These are phyloP conservation scores for Wallemia ichthyophaga DNA, from an alignment of 1,284 basidiomycete genomes.

Conservation along the genomic window DNA sequence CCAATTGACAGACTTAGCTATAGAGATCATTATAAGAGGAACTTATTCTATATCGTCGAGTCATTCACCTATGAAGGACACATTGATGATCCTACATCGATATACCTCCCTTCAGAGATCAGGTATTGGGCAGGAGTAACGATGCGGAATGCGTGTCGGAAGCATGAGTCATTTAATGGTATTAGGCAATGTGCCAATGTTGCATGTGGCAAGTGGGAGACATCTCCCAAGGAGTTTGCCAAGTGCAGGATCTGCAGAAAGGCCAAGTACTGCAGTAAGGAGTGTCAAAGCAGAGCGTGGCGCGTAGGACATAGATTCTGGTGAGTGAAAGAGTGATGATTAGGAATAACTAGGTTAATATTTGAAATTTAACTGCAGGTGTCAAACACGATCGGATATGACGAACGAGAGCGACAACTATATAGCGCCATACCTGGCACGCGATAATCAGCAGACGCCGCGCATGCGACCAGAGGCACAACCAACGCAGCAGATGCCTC, in stretches of 20 bases:
- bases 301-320: slow-evolving; percentile 76
- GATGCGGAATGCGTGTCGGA: slow-evolving; percentile 95
- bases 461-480: not conserved
- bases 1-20: not conserved
- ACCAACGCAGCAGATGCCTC: not conserved
- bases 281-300: slow-evolving; percentile 92
- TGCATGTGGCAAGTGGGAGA: slow-evolving; percentile 86
- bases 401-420: not conserved
- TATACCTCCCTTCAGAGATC: slow-evolving; percentile 57
- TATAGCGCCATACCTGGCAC: not conserved
- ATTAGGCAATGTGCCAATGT: slow-evolving; percentile 93
- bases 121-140: slow-evolving; percentile 99
- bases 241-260: slow-evolving; percentile 88
- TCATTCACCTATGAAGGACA: slow-evolving; percentile 79
- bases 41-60: slow-evolving; percentile 86
- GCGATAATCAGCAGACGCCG: not conserved
- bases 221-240: slow-evolving; percentile 75
- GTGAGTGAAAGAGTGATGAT: not conserved
- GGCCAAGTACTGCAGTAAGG: slow-evolving; percentile 94
- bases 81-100: slow-evolving; percentile 38
- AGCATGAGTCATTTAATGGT: slow-evolving; percentile 72
- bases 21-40: slow-evolving; percentile 20
- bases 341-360: not conserved
- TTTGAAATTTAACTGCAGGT: not conserved
- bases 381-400: not conserved